Evolutionary conservation across 306 rosid species (phyloP), one percentile per base, ranked within the genome.

Genomic region (Pyrus communis): DNA sequence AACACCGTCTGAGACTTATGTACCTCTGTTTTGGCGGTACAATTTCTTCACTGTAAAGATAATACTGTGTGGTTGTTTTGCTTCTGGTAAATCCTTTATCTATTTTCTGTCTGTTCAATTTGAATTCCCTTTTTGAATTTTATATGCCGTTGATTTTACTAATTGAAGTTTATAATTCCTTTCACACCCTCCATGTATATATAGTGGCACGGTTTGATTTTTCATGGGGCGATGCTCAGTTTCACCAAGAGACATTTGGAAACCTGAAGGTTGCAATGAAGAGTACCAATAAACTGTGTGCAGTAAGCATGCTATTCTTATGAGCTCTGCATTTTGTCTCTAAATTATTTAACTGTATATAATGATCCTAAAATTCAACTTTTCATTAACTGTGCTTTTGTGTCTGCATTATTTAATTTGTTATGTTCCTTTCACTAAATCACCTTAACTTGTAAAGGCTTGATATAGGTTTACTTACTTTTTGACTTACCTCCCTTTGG

Each of bases 151-250:
- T 70, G 18, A 63, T 28, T 51, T 59, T 10, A 68, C 46, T 68
- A 17, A 51, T 54, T 28, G 14, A 31, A 31, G 12, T 33, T n/a
- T 38, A 33, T 71, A 54, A 54, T 71, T 71, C 33, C 51, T 55
- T 54, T 40, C n/a, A 12, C 28, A 30, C 30, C 63, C 22, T 9
- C 43, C 46, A 6, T 12, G 22, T 15, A n/a, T 11, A 17, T 9
- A 31, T 54, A 93, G 97, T 93, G 82, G 97, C 96, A 22, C 82
- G 97, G 84, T 87, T 93, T 61, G 97, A 93, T 70, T 90, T 90
- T 79, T 90, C 97, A 30, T 90, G 94, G 97, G 91, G 96, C 14
- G 90, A 93, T 80, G 61, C 85, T 27, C 89, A 86, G 63, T 93
- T 84, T 77, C 97, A 93, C 84, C 97, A 90, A 87, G 93, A 90